Conservation (phyloP, 352 stramenopile species). For the Blastocystis sp. region DNA sequence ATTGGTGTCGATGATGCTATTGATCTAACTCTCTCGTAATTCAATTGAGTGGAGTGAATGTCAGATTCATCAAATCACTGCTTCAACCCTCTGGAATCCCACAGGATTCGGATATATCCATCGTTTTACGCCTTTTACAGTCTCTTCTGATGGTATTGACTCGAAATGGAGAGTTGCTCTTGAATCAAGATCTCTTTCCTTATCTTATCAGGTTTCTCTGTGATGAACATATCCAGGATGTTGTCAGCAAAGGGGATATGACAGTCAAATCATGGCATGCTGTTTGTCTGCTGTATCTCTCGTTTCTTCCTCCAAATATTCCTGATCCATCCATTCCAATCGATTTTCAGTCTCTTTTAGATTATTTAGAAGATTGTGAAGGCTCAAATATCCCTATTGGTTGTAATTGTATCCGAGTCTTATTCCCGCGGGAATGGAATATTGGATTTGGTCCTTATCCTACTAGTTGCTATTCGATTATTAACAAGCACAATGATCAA, state of each 20-base stretch:
- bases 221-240: neutral
- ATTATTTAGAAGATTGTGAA: neutral
- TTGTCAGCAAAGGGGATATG: neutral
- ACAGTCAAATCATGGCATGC: neutral
- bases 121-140: conserved; percentile 1
- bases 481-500: conserved; percentile 50
- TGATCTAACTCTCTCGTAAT: conserved; percentile 1
- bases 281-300: neutral
- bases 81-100: no score
- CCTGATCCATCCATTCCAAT: neutral
- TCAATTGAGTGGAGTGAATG: neutral
- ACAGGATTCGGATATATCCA: neutral
- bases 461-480: neutral
- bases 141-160: conserved; percentile 3
- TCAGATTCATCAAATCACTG: neutral
- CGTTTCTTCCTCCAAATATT: neutral
- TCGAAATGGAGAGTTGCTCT: neutral
- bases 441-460: conserved; percentile 44
- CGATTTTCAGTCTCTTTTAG: neutral
- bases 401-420: conserved; percentile 44
- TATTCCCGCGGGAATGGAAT: conserved; percentile 26
- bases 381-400: neutral
- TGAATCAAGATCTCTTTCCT: conserved; percentile 47
- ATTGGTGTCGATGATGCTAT: neutral
- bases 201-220: neutral